A percentile compares a stretch with the other conserved stretches of the same genome.
Conservation (phyloP, 805 yeast genomes). For the Candida methanosorbosa region DNA sequence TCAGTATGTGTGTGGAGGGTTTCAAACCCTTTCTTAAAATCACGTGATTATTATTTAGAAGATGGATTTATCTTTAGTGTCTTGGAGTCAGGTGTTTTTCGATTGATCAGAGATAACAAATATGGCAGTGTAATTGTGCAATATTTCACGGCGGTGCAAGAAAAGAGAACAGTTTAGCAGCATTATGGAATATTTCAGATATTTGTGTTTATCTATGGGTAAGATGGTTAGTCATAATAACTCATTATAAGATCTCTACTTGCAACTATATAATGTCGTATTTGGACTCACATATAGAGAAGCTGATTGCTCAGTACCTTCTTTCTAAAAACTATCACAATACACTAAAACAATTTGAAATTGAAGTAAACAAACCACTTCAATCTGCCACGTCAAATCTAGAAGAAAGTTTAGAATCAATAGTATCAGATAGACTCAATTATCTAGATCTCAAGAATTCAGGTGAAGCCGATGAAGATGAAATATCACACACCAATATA, state of each 20-base stretch:
- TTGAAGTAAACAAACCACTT: constrained; percentile 32
- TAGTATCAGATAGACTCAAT: constrained; percentile 25
- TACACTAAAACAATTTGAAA: constrained; percentile 41
- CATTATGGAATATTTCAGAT: not conserved
- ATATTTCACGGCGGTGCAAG: no score
- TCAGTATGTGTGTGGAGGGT: no score
- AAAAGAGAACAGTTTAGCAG: no score
- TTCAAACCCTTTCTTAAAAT: no score
- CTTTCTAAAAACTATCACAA: constrained; percentile 34
- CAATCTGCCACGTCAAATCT: constrained; percentile 7
- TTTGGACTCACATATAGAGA: constrained; percentile 5
- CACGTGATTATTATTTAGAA: no score
- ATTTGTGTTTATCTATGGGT: not conserved
- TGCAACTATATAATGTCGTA: not conserved
- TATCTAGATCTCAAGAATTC: constrained; percentile 12
- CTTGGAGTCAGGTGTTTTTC: no score
- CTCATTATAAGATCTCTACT: not conserved
- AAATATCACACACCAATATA: no score
- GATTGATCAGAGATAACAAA: no score
- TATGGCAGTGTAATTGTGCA: no score
- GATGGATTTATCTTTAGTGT: no score
- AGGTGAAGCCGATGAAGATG: not conserved
- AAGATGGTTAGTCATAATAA: not conserved
- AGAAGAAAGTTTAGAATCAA: constrained; percentile 27
- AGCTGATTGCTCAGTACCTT: constrained; percentile 54